Evolutionary conservation across 192 early-diverging fungal genomes (phyloP).

Genomic region (Chytriomyces sp.): DNA sequence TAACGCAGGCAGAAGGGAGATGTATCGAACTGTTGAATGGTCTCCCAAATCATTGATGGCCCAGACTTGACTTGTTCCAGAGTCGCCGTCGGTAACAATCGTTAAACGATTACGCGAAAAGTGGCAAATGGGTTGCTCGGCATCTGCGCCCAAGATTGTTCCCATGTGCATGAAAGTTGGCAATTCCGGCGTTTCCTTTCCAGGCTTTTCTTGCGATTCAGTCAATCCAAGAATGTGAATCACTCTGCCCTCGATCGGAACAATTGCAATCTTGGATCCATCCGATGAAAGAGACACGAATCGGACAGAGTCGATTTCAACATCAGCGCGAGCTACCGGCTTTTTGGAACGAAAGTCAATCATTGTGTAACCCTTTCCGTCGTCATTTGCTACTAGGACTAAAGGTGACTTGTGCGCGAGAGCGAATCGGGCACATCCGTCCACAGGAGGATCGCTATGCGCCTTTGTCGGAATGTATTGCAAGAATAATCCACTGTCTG

Average conservation of each 20-base stretch:
- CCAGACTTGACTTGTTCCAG: slow-evolving; percentile 25
- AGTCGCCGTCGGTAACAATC: slow-evolving; percentile 35
- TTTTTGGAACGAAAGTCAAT: slow-evolving; percentile 39
- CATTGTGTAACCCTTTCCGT: slow-evolving; percentile 35
- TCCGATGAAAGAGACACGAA: slow-evolving; percentile 30
- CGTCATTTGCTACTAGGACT: slow-evolving; percentile 35
- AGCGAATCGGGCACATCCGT: slow-evolving; percentile 38
- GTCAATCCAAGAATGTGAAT: slow-evolving; percentile 32
- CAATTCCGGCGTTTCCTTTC: neutral
- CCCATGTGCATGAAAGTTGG: slow-evolving; percentile 27
- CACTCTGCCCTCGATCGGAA: slow-evolving; percentile 35
- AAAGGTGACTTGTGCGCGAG: slow-evolving; percentile 32
- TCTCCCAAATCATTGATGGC: slow-evolving; percentile 38
- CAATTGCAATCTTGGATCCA: slow-evolving; percentile 33
- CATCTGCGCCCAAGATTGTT: slow-evolving; percentile 31
- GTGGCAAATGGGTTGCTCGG: slow-evolving; percentile 31
- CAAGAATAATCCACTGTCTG: slow-evolving; percentile 38
- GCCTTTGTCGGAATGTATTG: slow-evolving; percentile 38
- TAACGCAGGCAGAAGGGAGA: slow-evolving; percentile 30
- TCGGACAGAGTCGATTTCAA: slow-evolving; percentile 38
- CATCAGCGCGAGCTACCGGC: slow-evolving; percentile 19
- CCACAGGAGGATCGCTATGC: slow-evolving; percentile 33
- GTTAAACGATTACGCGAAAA: slow-evolving; percentile 31
- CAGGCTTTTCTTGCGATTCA: neutral
- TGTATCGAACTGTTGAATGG: slow-evolving; percentile 36